Conservation (phyloP, 257 asterid species). For the Solanum sejunctum region DNA sequence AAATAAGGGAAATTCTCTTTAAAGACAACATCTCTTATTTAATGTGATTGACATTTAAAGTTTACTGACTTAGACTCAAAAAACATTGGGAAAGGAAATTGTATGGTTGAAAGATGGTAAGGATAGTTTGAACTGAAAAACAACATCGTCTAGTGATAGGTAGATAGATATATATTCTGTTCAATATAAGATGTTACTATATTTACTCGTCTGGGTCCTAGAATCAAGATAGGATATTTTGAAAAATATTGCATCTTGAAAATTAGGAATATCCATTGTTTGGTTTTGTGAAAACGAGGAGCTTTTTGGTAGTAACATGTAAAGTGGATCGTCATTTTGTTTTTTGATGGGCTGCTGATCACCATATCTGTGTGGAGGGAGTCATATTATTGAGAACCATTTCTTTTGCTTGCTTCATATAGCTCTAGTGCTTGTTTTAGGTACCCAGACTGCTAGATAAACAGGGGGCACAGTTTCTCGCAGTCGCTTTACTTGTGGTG, state of each 20-base stretch:
- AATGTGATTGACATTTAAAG: neutral
- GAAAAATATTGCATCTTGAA: neutral
- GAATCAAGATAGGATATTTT: neutral
- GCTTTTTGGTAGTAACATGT: neutral
- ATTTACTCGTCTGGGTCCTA: neutral
- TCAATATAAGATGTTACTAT: neutral
- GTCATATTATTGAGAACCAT: neutral
- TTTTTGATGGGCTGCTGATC: neutral
- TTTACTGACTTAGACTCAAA: neutral
- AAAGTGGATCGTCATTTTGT: neutral
- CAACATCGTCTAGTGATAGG: neutral
- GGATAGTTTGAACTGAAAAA: neutral
- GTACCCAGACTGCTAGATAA: slow-evolving; percentile 88
- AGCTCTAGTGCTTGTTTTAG: slow-evolving; percentile 27
- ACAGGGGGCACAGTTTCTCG: slow-evolving; percentile 94
- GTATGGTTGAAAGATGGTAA: neutral
- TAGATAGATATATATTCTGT: neutral
- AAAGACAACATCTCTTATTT: neutral
- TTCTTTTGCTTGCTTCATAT: slow-evolving; percentile 1
- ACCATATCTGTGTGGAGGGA: neutral
- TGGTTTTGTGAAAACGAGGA: neutral
- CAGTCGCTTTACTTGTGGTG: slow-evolving; percentile 80
- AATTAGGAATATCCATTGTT: neutral
- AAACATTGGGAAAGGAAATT: neutral
- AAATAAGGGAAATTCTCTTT: neutral